Conservation (phyloP, 768 basidiomycete species). For the Phanerochaete sordida region DNA sequence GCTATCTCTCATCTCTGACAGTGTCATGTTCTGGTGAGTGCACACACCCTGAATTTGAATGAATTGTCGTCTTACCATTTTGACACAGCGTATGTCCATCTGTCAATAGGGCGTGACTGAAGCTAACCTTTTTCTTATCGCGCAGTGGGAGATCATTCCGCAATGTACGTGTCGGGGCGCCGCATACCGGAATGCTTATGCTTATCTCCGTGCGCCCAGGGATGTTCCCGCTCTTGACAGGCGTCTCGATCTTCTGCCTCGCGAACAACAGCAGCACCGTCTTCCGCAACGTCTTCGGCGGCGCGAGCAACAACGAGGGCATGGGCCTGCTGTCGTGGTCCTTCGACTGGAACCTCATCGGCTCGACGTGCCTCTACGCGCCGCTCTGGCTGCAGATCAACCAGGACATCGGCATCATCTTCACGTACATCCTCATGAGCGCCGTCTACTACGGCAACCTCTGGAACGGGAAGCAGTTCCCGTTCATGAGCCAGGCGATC, state of each 20-base stretch:
- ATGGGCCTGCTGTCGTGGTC: slow-evolving; percentile 56
- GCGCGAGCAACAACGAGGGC: slow-evolving; percentile 51
- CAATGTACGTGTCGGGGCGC: slow-evolving; percentile 32
- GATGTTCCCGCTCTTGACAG: slow-evolving; percentile 32
- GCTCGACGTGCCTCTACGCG: slow-evolving; percentile 36
- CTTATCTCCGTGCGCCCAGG: slow-evolving; percentile 18
- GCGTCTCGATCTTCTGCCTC: slow-evolving; percentile 35
- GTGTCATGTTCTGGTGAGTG: slow-evolving; percentile 10
- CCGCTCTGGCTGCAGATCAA: slow-evolving; percentile 26
- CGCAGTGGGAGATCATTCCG: slow-evolving; percentile 33
- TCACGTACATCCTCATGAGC: slow-evolving; percentile 29
- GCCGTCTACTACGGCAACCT: slow-evolving; percentile 39
- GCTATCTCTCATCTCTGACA: slow-evolving; percentile 5
- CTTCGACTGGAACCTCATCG: slow-evolving; percentile 62
- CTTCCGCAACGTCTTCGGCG: slow-evolving; percentile 23
- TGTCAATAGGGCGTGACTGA: background rate
- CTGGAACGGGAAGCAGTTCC: slow-evolving; percentile 59
- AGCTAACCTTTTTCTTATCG: background rate
- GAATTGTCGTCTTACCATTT: background rate
- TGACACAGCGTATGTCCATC: background rate
- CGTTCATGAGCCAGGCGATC: slow-evolving; percentile 40
- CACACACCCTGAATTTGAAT: background rate
- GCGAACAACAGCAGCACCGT: slow-evolving; percentile 28
- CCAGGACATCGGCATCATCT: slow-evolving; percentile 26
- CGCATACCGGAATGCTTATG: slow-evolving; percentile 11